A percentile compares a stretch with the other conserved stretches of the same genome.
These are phyloP conservation scores for Solanum ahanhuiri DNA, from an alignment of 257 asterid species.

Conservation along the genomic window DNA sequence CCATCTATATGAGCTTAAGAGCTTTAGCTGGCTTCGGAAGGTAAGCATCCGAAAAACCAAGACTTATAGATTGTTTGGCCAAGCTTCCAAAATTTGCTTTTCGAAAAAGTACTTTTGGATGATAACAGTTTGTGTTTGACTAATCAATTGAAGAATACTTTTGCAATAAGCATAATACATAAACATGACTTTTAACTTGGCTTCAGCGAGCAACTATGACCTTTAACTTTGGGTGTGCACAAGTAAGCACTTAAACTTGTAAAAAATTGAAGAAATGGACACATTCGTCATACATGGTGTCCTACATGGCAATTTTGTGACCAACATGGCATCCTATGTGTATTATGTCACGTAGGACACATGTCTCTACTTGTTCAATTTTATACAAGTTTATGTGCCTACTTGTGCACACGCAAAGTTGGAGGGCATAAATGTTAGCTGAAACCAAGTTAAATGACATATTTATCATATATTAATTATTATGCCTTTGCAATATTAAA, in stretches of 20 bases:
- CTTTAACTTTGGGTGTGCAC: not conserved
- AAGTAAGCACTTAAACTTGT: too few species aligned
- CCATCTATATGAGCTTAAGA: conserved; percentile 55
- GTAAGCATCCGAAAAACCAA: conserved; percentile 1
- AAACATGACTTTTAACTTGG: not conserved
- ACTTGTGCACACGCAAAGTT: not conserved
- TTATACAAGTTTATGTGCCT: not conserved
- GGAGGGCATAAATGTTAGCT: not conserved
- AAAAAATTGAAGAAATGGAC: too few species aligned
- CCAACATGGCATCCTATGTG: not conserved
- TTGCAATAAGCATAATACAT: not conserved
- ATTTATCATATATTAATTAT: too few species aligned
- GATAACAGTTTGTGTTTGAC: not conserved
- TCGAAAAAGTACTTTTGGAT: not conserved
- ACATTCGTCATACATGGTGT: not conserved
- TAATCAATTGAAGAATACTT: not conserved
- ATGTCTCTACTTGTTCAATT: not conserved
- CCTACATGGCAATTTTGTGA: not conserved
- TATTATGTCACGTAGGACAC: not conserved
- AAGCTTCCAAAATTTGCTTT: not conserved
- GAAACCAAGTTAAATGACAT: not conserved
- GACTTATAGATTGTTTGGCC: not conserved
- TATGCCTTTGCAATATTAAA: not conserved
- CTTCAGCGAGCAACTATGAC: not conserved
- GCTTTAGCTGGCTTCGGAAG: conserved; percentile 69